Evolutionary conservation across 306 rosid species (phyloP), one percentile per base, ranked within the genome.

Genomic region (Inga oerstediana): DNA sequence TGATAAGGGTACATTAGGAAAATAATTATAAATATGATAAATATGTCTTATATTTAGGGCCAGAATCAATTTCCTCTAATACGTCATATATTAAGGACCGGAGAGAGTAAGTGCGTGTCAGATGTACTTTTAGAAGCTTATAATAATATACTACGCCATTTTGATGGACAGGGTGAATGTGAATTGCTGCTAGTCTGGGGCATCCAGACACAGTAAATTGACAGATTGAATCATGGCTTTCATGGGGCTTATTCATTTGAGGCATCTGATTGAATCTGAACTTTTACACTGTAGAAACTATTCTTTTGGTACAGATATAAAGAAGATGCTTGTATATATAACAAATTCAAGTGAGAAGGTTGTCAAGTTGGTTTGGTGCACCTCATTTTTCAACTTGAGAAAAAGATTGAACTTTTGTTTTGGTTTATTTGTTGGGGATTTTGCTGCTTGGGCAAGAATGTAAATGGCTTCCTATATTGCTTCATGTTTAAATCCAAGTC

Each of bases 81-180:
- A 5, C 6, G 16, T 12, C 15, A 3, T 46, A 11, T 46, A 11
- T 9, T 46, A 9, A 46, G 16, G 12, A 11, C 0, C 4, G 16
- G 16, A 46, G 2, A 10, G 2, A 11, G 52, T 10, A 37, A 8
- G 19, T 0, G 45, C 14, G 20, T 4, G 20, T 69, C 13, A 4
- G 3, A 12, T 12, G 3, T 12, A 27, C 7, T 62, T 12, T 62
- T 62, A 24, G 37, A 11, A 4, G 17, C 69, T 62, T 12, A 11
- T n/a, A 11, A 7, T 17, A 8, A 64, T 84, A 74, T 84, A 16
- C 51, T 11, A 39, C 43, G 41, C 68, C 45, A 54, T 41, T 85
- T 65, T 67, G 78, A 77, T 85, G 84, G 83, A 75, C 89, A 87
- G 92, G 91, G 51, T 79, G 79, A 78, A 51, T 80, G 82, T 43